Percentiles rank a stretch among this genome's conserved stretches.
phyloP scores from a whole-genome alignment of 108 stramenopile genomes.

The Phaeodactylum tricornutum region DNA sequence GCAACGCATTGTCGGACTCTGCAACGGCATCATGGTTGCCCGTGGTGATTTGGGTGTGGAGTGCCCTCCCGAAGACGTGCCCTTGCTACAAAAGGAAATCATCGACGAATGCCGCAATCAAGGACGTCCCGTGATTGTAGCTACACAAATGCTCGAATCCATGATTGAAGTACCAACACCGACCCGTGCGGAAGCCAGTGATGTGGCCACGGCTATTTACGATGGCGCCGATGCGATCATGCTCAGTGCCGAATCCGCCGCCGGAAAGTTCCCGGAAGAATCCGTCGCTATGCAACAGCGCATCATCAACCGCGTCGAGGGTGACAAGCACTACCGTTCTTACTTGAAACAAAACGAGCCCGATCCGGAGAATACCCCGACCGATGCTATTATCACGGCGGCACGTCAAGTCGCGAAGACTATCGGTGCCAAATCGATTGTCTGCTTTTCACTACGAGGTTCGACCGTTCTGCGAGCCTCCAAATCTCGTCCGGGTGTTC shows the following conservation, averaged over 20 bases:
- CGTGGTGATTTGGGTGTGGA: slow-evolving; percentile 97
- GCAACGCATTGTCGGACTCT: slow-evolving; percentile 64
- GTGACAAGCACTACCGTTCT: slow-evolving; percentile 64
- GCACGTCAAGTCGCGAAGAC: slow-evolving; percentile 68
- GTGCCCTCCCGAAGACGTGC: slow-evolving; percentile 91
- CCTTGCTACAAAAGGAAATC: slow-evolving; percentile 90
- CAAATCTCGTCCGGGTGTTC: slow-evolving; percentile 79
- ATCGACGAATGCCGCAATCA: slow-evolving; percentile 81
- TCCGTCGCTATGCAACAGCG: slow-evolving; percentile 90
- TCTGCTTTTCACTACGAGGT: slow-evolving; percentile 83
- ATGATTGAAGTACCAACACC: slow-evolving; percentile 93
- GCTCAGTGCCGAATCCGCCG: slow-evolving; percentile 89
- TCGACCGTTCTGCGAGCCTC: slow-evolving; percentile 79
- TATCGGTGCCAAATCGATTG: slow-evolving; percentile 79
- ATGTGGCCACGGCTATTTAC: slow-evolving; percentile 95
- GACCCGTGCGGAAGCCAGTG: slow-evolving; percentile 90
- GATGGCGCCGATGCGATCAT: slow-evolving; percentile 97
- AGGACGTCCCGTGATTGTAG: slow-evolving; percentile 89
- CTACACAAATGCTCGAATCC: slow-evolving; percentile 79
- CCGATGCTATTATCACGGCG: slow-evolving; percentile 87
- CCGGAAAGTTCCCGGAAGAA: slow-evolving; percentile 87
- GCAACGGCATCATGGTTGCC: slow-evolving; percentile 97
- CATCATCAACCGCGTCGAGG: slow-evolving; percentile 89
- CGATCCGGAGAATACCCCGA: slow-evolving; percentile 59
- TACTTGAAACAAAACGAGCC: slow-evolving; percentile 33